Conservation (phyloP, 441 rosid genomes). For the Pelargonium myrrhifolium region DNA sequence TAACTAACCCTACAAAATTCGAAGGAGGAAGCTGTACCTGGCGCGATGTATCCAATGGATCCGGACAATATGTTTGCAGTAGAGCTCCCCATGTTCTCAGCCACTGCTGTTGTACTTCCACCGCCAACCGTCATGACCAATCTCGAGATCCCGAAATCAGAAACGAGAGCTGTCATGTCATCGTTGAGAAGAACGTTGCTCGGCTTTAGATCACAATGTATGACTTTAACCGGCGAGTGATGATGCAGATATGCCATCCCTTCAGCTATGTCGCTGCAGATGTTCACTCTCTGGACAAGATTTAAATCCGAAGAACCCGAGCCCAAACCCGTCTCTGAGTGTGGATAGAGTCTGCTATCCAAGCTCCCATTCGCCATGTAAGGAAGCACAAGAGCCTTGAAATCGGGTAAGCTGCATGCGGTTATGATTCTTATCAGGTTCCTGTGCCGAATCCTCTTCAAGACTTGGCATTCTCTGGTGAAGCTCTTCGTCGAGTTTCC, state of each 20-base stretch:
- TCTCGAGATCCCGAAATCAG: slow-evolving; percentile 40
- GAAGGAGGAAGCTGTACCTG: slow-evolving; percentile 23
- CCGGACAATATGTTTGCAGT: slow-evolving; percentile 44
- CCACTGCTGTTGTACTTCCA: slow-evolving; percentile 25
- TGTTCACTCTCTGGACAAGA: slow-evolving; percentile 30
- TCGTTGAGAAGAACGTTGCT: slow-evolving; percentile 43
- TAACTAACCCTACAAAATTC: too few species aligned
- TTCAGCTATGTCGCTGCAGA: slow-evolving; percentile 37
- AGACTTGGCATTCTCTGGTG: slow-evolving; percentile 36
- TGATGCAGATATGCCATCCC: slow-evolving; percentile 45
- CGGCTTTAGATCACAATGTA: slow-evolving; percentile 41
- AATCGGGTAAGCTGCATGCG: slow-evolving; percentile 33
- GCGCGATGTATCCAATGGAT: slow-evolving; percentile 38
- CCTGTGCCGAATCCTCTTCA: slow-evolving; percentile 35
- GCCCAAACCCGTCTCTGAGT: slow-evolving; percentile 15
- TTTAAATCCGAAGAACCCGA: slow-evolving; percentile 31
- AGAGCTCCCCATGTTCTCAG: slow-evolving; percentile 43
- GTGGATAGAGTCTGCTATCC: slow-evolving; percentile 31
- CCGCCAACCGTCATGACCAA: slow-evolving; percentile 30
- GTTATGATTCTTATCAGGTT: slow-evolving; percentile 36
- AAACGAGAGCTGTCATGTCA: slow-evolving; percentile 40
- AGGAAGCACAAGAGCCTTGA: slow-evolving; percentile 38
- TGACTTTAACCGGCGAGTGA: slow-evolving; percentile 31
- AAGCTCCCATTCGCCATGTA: slow-evolving; percentile 38
- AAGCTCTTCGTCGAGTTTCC: slow-evolving; percentile 37